Base-by-base conservation (phyloP, 805 yeast genomes). In the Torulaspora microellipsoides region DNA sequence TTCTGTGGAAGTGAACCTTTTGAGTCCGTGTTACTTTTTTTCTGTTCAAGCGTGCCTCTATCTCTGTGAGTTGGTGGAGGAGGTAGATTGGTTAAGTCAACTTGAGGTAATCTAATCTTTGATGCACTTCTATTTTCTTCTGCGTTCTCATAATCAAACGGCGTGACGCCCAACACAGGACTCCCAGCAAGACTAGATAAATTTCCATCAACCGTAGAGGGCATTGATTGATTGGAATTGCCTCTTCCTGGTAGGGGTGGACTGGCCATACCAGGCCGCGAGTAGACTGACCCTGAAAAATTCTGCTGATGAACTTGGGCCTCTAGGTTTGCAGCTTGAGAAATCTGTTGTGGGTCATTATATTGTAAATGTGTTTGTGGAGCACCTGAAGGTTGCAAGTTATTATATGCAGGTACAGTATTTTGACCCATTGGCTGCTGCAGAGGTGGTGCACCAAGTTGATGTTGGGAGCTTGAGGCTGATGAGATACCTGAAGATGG, bases 1-100 rank as follows among this genome's bases (percentile, higher is more conserved):
- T 29, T 6, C 7, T 20, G 25, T 20, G 25, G 25, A 7, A 20
- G 20, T 6, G 36, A 34, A 1, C 36, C 15, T 17, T 8, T 11
- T 7, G 2, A 12, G 4, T 8, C 14, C 17, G 25, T 7, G 6
- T 20, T 8, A 20, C 25, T 23, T 20, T 5, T 20, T 27, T n/a
- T 13, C 14, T 27, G n/a, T 8, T 38, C 30, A 3, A 35, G 40
- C 5, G 47, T 37, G 34, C 49, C 46, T 17, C 59, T 59, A 41
- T 54, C 60, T 15, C 47, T 54, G 42, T 58, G 67, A 5, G 52
- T 48, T 6, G 67, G 67, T 1, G 67, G 67, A 8, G 65, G 60
- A 7, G 64, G 58, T 15, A 62, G 33, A 8, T 38, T 29, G 4
- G 47, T 28, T 1, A 53, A 27, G 40, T 56, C 65, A 1, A 50